These are phyloP conservation scores for Fusarium illudens DNA, from an alignment of 2,329 filamentous ascomycete genomes.

Conservation along the genomic window DNA sequence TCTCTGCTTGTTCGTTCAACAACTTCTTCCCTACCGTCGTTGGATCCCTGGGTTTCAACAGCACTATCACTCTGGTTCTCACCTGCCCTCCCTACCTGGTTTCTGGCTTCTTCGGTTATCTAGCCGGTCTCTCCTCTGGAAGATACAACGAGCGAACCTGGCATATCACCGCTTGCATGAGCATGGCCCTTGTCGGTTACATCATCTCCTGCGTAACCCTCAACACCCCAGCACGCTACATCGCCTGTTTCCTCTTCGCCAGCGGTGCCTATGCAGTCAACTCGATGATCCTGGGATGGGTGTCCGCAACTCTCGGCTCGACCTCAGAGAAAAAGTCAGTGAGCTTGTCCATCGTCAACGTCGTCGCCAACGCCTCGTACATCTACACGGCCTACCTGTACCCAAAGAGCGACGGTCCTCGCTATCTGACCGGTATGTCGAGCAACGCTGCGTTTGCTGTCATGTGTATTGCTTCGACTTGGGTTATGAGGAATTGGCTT, in stretches of 20 bases:
- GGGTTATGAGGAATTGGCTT: slow-evolving; percentile 41
- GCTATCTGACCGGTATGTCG: slow-evolving; percentile 53
- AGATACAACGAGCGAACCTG: slow-evolving; percentile 53
- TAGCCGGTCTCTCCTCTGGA: slow-evolving; percentile 54
- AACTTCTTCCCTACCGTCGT: slow-evolving; percentile 52
- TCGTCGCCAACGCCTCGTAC: slow-evolving; percentile 54
- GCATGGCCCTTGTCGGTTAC: slow-evolving; percentile 51
- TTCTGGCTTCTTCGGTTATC: slow-evolving; percentile 53
- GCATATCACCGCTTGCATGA: slow-evolving; percentile 47
- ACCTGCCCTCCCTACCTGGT: slow-evolving; percentile 56
- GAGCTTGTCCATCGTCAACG: slow-evolving; percentile 54
- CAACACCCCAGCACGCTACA: slow-evolving; percentile 45
- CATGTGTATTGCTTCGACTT: slow-evolving; percentile 39
- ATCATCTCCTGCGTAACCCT: slow-evolving; percentile 45
- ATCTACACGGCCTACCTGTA: slow-evolving; percentile 58
- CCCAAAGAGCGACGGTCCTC: slow-evolving; percentile 50
- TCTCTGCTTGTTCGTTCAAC: slow-evolving; percentile 40
- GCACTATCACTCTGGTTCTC: slow-evolving; percentile 58
- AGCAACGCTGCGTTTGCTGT: slow-evolving; percentile 39
- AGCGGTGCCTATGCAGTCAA: slow-evolving; percentile 51
- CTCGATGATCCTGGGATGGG: slow-evolving; percentile 55
- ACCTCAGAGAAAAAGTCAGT: slow-evolving; percentile 56
- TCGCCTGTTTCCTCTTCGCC: slow-evolving; percentile 48
- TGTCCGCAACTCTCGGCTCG: slow-evolving; percentile 51
- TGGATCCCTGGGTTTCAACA: slow-evolving; percentile 54